Evolutionary conservation across 768 basidiomycete species (phyloP), one percentile per base, ranked within the genome.

Genomic region (Atractiella rhizophila): DNA sequence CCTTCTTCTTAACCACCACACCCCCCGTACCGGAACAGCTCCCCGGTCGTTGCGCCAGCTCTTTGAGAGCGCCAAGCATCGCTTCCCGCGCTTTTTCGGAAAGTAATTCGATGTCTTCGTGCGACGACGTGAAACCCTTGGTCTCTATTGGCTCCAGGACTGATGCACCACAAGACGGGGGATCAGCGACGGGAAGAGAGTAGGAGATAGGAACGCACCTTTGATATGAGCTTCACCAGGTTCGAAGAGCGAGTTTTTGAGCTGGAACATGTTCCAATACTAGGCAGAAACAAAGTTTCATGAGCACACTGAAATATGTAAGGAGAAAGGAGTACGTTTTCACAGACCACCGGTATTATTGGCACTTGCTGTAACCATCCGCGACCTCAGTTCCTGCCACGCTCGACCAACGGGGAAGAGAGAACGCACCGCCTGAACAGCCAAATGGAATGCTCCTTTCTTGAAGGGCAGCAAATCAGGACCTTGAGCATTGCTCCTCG

Each of bases 371-470:
- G n/a, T n/a, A n/a, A n/a, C n/a, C n/a, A n/a, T n/a, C n/a, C n/a
- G n/a, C n/a, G n/a, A n/a, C n/a, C n/a, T n/a, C n/a, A n/a, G n/a
- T n/a, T n/a, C n/a, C n/a, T n/a, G n/a, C n/a, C n/a, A n/a, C n/a
- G n/a, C n/a, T n/a, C n/a, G n/a, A n/a, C n/a, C n/a, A n/a, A n/a
- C n/a, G n/a, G n/a, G n/a, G n/a, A n/a, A n/a, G 11, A n/a, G n/a
- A n/a, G n/a, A n/a, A n/a, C n/a, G n/a, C n/a, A n/a, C n/a, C n/a
- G 81, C 73, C 59, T 85, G 74, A 20, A 96, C 67, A 23, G 91
- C 91, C 37, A 94, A 68, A 56, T 96, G 85, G 66, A 96, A 96
- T 3, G 83, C 86, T 29, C 91, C 91, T 59, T 94, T 98, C 66
- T 98, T 98, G 65, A 98, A 74, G 3, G 81, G 76, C 5, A 78